Conservation (phyloP, 768 basidiomycete species). For the Trametes gibbosa region DNA sequence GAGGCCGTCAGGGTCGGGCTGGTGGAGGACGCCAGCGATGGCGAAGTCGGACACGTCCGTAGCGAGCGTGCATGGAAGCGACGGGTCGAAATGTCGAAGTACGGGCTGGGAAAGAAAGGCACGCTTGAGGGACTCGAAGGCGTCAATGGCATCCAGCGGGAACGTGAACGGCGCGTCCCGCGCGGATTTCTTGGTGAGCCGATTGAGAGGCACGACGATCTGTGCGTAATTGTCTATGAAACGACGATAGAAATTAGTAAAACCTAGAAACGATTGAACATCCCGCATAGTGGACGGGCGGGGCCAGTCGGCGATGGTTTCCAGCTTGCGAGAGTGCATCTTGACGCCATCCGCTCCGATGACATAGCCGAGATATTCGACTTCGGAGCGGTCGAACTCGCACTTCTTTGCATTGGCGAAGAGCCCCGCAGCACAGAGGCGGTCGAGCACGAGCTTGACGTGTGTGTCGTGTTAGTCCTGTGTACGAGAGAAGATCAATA, state of each 20-base stretch:
- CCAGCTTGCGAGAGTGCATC: conserved; percentile 43
- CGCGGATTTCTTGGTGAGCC: conserved; percentile 28
- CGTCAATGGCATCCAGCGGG: not conserved
- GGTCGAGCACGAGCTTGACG: conserved; percentile 18
- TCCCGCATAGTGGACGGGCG: conserved; percentile 23
- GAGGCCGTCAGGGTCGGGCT: too few species aligned
- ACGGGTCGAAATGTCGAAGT: conserved; percentile 21
- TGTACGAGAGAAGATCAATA: conserved; percentile 22
- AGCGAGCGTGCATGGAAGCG: conserved; percentile 12
- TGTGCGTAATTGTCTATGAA: conserved; percentile 34
- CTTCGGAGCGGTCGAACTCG: conserved; percentile 34
- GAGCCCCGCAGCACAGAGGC: conserved; percentile 32
- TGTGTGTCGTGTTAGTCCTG: conserved; percentile 21
- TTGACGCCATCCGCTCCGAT: conserved; percentile 30
- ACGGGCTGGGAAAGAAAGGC: conserved; percentile 22
- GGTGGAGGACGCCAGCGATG: too few species aligned
- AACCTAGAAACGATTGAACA: conserved; percentile 32
- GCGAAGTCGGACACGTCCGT: conserved; percentile 25
- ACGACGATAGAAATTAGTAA: too few species aligned
- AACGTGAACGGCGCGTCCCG: conserved; percentile 18
- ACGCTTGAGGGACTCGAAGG: conserved; percentile 32
- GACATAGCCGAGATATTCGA: conserved; percentile 44
- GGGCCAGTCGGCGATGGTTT: conserved; percentile 33
- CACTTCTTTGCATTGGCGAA: conserved; percentile 32
- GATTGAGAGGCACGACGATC: conserved; percentile 18